Evolutionary conservation across 305 asterid species (phyloP), one percentile per base, ranked within the genome.

Genomic region (Solanum hybrid): DNA sequence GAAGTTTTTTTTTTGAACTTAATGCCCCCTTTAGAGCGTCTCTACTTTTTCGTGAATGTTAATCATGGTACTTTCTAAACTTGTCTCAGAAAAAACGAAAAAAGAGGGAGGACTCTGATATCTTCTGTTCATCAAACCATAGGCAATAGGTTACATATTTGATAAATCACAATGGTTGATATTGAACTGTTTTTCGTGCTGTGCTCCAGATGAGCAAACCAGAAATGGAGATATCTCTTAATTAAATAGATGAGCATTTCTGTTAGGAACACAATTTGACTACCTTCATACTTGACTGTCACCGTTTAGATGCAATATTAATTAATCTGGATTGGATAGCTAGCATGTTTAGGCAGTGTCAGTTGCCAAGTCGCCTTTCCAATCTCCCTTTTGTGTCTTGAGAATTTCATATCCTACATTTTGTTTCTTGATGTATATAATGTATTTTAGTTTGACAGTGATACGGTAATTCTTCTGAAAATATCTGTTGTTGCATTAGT

Each of bases 1-100:
- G 94, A 92, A 22, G 36, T 64, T 80, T 37, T n/a, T 86, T 33
- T 18, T 33, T 86, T 71, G 20, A 85, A 88, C 46, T 83, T 67
- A 85, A 35, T 57, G 33, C 29, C 75, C 29, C 42, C 88, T 57
- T 33, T 33, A 11, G 88, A 20, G 40, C 6, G 20, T 85, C 35
- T 31, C 42, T 57, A 57, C 33, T 85, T 85, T 57, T 10, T 82
- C 28, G 14, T 85, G 12, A 85, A 33, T 51, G 77, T 33, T 85
- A 61, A 84, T 51, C 20, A 6, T 85, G 42, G 22, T 33, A 85
- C 88, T 33, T 85, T 57, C 34, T 20, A 6, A 57, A 33, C 67
- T 61, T 8, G 28, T 29, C 34, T 57, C 14, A 10, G 88, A 18
- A 31, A 20, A 51, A 51, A 51, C 10, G 39, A 46, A 2, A 83